Evolutionary conservation across 2,329 filamentous ascomycete species (phyloP).

Genomic region (Xylaria sp.): DNA sequence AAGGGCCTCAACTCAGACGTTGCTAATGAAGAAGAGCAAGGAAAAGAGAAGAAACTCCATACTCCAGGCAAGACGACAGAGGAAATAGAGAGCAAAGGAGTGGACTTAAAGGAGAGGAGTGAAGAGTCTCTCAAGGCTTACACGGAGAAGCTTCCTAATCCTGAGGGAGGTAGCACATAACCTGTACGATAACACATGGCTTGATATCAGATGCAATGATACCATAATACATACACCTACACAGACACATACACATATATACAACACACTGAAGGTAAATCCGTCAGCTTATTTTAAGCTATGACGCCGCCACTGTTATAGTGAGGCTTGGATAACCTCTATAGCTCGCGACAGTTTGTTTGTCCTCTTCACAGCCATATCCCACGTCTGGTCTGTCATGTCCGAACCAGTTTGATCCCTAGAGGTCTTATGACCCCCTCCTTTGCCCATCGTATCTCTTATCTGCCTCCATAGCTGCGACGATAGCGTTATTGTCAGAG

Average conservation of each 20-base stretch:
- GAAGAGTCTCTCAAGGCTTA: slow-evolving; percentile 36
- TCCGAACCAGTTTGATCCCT: no score
- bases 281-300: no score
- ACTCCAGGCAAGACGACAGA: not conserved
- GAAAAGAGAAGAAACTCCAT: not conserved
- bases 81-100: slow-evolving; percentile 3
- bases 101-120: slow-evolving; percentile 16
- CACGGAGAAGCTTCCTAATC: slow-evolving; percentile 38
- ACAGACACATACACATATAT: no score
- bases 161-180: slow-evolving; percentile 31
- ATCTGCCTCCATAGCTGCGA: slow-evolving; percentile 20
- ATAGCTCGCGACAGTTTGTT: slow-evolving; percentile 6
- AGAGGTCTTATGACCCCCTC: not conserved
- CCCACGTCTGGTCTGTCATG: slow-evolving; percentile 10
- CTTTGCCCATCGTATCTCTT: slow-evolving; percentile 2
- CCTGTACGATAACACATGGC: not conserved
- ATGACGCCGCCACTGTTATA: not conserved
- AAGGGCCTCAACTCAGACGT: slow-evolving; percentile 29
- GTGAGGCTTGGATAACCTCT: not conserved
- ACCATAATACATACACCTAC: not conserved
- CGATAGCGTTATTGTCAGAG: slow-evolving; percentile 4
- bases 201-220: not conserved
- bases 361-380: slow-evolving; percentile 10
- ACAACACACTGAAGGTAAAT: no score
- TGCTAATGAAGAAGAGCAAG: slow-evolving; percentile 19